These are phyloP conservation scores for Lachnellula occidentalis DNA, from an alignment of 2,329 filamentous ascomycete genomes.

Conservation along the genomic window DNA sequence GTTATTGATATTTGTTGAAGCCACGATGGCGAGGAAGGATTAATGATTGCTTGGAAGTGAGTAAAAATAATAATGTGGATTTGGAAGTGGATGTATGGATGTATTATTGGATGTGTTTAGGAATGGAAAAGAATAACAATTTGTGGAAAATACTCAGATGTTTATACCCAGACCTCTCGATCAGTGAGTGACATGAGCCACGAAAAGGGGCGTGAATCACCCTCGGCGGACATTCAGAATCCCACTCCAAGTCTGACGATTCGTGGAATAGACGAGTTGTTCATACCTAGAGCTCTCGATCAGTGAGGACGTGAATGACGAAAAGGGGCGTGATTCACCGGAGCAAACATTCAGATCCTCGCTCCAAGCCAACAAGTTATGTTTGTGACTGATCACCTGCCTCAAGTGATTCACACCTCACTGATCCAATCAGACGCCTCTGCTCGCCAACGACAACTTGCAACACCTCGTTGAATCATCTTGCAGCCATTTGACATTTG, in stretches of 20 bases:
- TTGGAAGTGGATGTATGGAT: background rate
- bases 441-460: too few relatives aligned
- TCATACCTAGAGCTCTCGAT: background rate
- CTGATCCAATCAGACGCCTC: too few relatives aligned
- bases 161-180: background rate
- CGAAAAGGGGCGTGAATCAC: background rate
- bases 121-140: background rate
- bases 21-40: conserved; percentile 11
- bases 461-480: too few relatives aligned
- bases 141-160: too few relatives aligned
- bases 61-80: background rate
- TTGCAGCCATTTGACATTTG: too few relatives aligned
- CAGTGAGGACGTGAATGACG: background rate
- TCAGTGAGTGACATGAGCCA: background rate
- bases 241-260: background rate
- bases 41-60: background rate
- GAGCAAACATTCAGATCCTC: background rate
- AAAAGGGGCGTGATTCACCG: background rate
- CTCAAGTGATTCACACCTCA: too few relatives aligned
- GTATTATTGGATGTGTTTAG: background rate
- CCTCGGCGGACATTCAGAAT: background rate
- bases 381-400: too few relatives aligned
- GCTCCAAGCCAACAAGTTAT: background rate
- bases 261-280: too few relatives aligned
- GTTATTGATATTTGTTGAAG: conserved; percentile 10